phyloP scores from a whole-genome alignment of 805 yeast species.

The Lipomyces mesembrius region DNA sequence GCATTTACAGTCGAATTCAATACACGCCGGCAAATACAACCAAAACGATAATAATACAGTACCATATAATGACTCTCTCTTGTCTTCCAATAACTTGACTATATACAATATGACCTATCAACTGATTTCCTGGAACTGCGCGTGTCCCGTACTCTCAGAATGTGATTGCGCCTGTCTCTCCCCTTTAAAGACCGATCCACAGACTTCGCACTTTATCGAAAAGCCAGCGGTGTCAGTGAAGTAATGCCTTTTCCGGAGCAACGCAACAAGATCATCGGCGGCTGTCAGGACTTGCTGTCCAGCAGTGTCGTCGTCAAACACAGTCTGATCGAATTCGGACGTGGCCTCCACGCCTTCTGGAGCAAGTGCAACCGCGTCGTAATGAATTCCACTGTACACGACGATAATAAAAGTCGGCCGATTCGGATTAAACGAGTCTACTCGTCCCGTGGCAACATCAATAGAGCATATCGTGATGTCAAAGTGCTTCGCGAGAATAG shows the following conservation, averaged over 20 bases:
- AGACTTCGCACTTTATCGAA: conserved; percentile 60
- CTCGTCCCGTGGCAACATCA: conserved; percentile 65
- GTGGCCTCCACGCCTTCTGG: conserved; percentile 41
- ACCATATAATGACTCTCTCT: neutral
- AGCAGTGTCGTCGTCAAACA: conserved; percentile 49
- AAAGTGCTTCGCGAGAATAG: conserved; percentile 60
- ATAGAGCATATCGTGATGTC: conserved; percentile 60
- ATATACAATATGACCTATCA: neutral
- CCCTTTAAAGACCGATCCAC: conserved; percentile 59
- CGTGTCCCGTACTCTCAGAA: conserved; percentile 65
- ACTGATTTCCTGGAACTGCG: conserved; percentile 59
- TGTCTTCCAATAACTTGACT: neutral
- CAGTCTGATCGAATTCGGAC: conserved; percentile 48
- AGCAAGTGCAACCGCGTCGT: conserved; percentile 62
- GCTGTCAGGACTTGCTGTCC: conserved; percentile 49
- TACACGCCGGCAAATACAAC: neutral
- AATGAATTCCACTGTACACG: conserved; percentile 73
- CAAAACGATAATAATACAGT: conserved; percentile 1
- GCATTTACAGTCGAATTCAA: neutral
- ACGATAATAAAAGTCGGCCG: conserved; percentile 55
- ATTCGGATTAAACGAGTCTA: conserved; percentile 60
- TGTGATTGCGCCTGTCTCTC: conserved; percentile 69
- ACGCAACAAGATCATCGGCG: conserved; percentile 49
- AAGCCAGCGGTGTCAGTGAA: conserved; percentile 69
- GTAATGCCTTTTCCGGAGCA: conserved; percentile 58